Conservation (phyloP, 768 basidiomycete species). For the Podaxis mareebaensis region DNA sequence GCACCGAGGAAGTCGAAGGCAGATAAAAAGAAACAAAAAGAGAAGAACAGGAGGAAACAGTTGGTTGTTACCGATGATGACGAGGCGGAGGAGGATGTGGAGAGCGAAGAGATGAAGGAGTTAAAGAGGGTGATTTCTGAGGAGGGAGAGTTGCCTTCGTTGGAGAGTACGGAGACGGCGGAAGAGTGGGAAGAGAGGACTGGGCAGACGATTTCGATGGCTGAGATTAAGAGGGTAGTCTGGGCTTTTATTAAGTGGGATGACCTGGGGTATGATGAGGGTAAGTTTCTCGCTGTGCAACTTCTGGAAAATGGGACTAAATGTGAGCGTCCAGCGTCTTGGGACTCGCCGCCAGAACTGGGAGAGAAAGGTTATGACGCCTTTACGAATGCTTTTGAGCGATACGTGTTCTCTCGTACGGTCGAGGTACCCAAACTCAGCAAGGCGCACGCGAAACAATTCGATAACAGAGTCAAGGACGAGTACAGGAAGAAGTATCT, state of each 20-base stretch:
- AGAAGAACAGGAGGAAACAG: slow-evolving; percentile 25
- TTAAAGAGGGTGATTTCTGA: slow-evolving; percentile 40
- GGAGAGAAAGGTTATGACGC: slow-evolving; percentile 59
- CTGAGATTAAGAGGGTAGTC: slow-evolving; percentile 61
- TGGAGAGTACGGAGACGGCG: slow-evolving; percentile 54
- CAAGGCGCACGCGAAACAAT: slow-evolving; percentile 37
- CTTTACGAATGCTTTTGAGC: slow-evolving; percentile 66
- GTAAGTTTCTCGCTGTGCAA: slow-evolving; percentile 41
- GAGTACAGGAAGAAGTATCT: slow-evolving; percentile 48
- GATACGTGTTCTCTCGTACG: slow-evolving; percentile 61
- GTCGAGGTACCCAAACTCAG: slow-evolving; percentile 59
- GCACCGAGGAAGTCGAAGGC: slow-evolving; percentile 30
- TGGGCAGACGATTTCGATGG: slow-evolving; percentile 38
- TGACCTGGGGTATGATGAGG: slow-evolving; percentile 90
- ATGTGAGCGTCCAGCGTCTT: slow-evolving; percentile 60
- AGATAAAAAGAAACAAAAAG: slow-evolving; percentile 24
- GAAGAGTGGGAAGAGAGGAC: slow-evolving; percentile 59
- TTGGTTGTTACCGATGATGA: slow-evolving; percentile 29
- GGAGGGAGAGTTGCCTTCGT: slow-evolving; percentile 65
- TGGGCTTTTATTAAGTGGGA: slow-evolving; percentile 94
- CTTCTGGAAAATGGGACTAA: slow-evolving; percentile 5
- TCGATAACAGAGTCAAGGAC: slow-evolving; percentile 57
- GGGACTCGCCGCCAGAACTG: slow-evolving; percentile 82
- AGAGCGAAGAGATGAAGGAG: slow-evolving; percentile 32
- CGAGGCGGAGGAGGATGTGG: slow-evolving; percentile 32